These are phyloP conservation scores for Fraxinus ornus DNA, from an alignment of 305 asterid genomes.

Conservation along the genomic window DNA sequence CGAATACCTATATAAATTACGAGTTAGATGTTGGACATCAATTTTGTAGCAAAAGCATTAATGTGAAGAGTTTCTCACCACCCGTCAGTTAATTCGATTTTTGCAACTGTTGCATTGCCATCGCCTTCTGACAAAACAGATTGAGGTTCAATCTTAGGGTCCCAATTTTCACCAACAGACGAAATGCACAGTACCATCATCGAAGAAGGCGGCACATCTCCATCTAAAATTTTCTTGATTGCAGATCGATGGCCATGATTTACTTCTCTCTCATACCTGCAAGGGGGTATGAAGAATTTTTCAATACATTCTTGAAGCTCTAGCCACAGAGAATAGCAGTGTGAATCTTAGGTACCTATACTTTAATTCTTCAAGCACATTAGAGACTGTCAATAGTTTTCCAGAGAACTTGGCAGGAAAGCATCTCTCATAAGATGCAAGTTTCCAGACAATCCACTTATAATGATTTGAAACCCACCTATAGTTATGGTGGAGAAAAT, in stretches of 20 bases:
- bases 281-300: constrained; percentile 18
- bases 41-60: constrained; percentile 13
- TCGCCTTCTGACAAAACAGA: constrained; percentile 34
- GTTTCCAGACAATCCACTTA: constrained; percentile 96
- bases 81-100: constrained; percentile 86
- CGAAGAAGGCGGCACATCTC: constrained; percentile 79
- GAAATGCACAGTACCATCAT: constrained; percentile 88
- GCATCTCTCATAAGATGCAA: constrained; percentile 84
- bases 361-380: constrained; percentile 83
- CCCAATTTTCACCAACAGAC: constrained; percentile 46
- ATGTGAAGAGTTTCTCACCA: constrained; percentile 59
- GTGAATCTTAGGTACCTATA: constrained; percentile 52
- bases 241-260: constrained; percentile 90
- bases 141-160: constrained; percentile 37
- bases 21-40: constrained; percentile 33
- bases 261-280: constrained; percentile 89
- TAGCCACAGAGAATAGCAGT: constrained; percentile 15
- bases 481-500: constrained; percentile 21
- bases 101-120: constrained; percentile 37
- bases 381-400: constrained; percentile 61
- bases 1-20: constrained; percentile 59
- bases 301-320: constrained; percentile 24
- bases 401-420: constrained; percentile 69
- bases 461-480: constrained; percentile 95
- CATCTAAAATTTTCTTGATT: constrained; percentile 78